Evolutionary conservation across 139 green algal species (phyloP).

Genomic region (Micromonas pusilla): DNA sequence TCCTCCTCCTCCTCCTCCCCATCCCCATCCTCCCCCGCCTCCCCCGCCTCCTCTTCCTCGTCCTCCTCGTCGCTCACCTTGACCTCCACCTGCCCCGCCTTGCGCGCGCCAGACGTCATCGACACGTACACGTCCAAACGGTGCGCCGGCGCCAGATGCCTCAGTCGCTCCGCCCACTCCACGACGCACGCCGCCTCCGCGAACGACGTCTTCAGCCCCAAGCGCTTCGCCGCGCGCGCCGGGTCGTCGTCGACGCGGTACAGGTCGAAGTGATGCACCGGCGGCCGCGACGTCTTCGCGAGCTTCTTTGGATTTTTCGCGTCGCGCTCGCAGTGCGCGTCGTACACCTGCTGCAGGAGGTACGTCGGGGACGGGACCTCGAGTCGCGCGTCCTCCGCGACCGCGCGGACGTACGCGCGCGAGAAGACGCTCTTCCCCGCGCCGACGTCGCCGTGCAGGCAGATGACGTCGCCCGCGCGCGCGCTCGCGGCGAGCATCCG

Average conservation of each 20-base stretch:
- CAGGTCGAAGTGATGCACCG: slow-evolving; percentile 31
- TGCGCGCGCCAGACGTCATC: background rate
- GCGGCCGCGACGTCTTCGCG: background rate
- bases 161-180: slow-evolving; percentile 26
- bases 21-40: background rate
- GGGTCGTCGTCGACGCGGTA: slow-evolving; percentile 19
- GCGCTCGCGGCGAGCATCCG: background rate
- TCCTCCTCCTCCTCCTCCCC: background rate
- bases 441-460: slow-evolving; percentile 27
- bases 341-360: slow-evolving; percentile 31
- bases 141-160: background rate
- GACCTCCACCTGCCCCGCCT: background rate
- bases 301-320: too few species aligned
- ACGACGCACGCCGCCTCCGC: background rate
- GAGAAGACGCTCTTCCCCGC: slow-evolving; percentile 23
- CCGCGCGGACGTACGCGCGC: slow-evolving; percentile 17
- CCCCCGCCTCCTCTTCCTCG: slow-evolving; percentile 4
- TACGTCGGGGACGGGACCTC: slow-evolving; percentile 29
- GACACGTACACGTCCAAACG: slow-evolving; percentile 17
- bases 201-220: slow-evolving; percentile 10
- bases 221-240: background rate
- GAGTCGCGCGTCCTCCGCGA: background rate
- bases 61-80: background rate
- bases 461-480: slow-evolving; percentile 19
- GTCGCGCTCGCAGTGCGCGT: background rate